phyloP scores from a whole-genome alignment of 345 rosid genomes.

The Eucalyptus lansdowneana region DNA sequence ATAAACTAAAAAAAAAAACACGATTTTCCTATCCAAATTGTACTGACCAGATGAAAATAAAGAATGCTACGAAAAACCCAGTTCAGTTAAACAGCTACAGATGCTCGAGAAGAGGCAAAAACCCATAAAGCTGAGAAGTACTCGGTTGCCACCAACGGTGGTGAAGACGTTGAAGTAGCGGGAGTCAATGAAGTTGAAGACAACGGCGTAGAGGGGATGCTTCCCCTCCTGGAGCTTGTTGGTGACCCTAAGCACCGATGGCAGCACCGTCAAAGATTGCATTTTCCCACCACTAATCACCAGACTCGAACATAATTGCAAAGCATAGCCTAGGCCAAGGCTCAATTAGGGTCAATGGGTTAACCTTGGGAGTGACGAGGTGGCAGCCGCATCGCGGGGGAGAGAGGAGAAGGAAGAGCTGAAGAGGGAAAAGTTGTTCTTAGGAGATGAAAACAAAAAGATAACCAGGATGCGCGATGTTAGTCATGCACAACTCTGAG shows the following conservation, averaged over 20 bases:
- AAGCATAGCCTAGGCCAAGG: too few relatives aligned
- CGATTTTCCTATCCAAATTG: not conserved
- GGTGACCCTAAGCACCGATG: slow-evolving; percentile 20
- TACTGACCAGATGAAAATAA: not conserved
- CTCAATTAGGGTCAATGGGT: too few relatives aligned
- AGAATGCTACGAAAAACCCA: not conserved
- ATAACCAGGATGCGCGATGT: too few relatives aligned
- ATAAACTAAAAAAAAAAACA: not conserved
- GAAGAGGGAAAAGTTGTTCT: too few relatives aligned
- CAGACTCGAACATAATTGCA: not conserved
- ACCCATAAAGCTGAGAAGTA: not conserved
- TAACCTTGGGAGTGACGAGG: too few relatives aligned
- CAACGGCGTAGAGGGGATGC: slow-evolving; percentile 80
- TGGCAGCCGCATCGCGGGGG: too few relatives aligned
- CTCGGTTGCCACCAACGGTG: slow-evolving; percentile 86
- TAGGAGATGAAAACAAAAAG: too few relatives aligned
- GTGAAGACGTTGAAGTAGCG: slow-evolving; percentile 84
- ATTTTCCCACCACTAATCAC: not conserved
- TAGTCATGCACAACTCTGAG: too few relatives aligned
- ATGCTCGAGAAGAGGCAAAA: not conserved
- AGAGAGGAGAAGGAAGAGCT: too few relatives aligned
- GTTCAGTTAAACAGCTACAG: not conserved
- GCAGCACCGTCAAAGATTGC: too few relatives aligned
- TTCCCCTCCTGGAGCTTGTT: slow-evolving; percentile 86
- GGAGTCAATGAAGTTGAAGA: slow-evolving; percentile 87